These are phyloP conservation scores for Quercus mongolica DNA, from an alignment of 306 rosid species.

Conservation along the genomic window DNA sequence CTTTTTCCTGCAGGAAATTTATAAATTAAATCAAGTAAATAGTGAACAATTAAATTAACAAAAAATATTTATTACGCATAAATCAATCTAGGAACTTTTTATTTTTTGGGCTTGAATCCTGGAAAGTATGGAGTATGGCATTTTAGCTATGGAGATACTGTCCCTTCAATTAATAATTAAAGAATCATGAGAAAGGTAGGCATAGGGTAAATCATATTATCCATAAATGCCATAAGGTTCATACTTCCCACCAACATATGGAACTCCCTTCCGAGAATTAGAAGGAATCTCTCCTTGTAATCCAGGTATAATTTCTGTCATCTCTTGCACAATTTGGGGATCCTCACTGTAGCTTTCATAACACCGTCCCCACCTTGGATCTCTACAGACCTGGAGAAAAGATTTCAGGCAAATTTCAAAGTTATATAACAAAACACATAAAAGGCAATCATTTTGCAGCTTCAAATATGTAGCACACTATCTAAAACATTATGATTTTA, in stretches of 20 bases:
- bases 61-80: not conserved
- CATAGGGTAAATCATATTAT: not conserved
- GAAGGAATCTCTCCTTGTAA: slow-evolving; percentile 81
- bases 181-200: not conserved
- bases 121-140: not conserved
- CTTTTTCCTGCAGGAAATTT: slow-evolving; percentile 53
- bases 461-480: slow-evolving; percentile 5
- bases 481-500: slow-evolving; percentile 13
- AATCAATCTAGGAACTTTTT: not conserved
- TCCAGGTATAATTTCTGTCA: slow-evolving; percentile 84
- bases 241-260: slow-evolving; percentile 86
- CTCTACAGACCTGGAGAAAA: slow-evolving; percentile 81
- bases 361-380: slow-evolving; percentile 99
- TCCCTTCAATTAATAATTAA: not conserved
- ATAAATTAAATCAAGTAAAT: slow-evolving; percentile 1
- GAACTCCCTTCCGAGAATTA: slow-evolving; percentile 58
- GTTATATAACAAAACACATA: not conserved
- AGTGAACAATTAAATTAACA: not conserved
- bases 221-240: slow-evolving; percentile 19
- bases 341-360: slow-evolving; percentile 99
- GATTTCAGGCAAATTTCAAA: slow-evolving; percentile 25
- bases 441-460: slow-evolving; percentile 9
- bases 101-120: not conserved
- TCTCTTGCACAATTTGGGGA: slow-evolving; percentile 66
- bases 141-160: not conserved